phyloP scores from a whole-genome alignment of 129 eudicot species.

The Apium graveolens region DNA sequence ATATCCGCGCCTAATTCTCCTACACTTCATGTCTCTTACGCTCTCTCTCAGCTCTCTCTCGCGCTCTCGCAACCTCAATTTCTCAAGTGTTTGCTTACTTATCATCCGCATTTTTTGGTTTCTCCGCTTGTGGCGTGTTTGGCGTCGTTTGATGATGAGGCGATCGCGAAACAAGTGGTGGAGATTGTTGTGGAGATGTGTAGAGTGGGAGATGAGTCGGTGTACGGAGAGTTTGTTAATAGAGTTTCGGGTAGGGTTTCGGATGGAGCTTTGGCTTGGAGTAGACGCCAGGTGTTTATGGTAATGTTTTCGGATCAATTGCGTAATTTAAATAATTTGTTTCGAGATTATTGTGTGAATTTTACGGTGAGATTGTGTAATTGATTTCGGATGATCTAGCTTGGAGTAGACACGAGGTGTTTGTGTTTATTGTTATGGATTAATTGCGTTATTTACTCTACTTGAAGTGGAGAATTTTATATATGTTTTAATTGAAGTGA shows the following conservation, averaged over 20 bases:
- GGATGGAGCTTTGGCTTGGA: constrained; percentile 51
- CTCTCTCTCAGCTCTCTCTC: constrained; percentile 79
- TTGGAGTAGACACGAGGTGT: neutral
- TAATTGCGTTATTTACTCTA: neutral
- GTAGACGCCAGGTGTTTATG: constrained; percentile 66
- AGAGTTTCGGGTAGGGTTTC: constrained; percentile 52
- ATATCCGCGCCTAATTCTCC: constrained; percentile 66
- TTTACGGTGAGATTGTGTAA: too few species aligned
- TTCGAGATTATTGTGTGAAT: neutral
- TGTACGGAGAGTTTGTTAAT: constrained; percentile 53
- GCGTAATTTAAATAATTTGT: neutral
- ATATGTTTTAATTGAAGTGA: neutral
- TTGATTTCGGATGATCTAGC: too few species aligned
- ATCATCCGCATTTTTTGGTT: constrained; percentile 64
- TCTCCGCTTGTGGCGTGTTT: constrained; percentile 61
- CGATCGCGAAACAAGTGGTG: constrained; percentile 53
- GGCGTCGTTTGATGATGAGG: constrained; percentile 50
- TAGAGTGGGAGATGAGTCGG: constrained; percentile 25
- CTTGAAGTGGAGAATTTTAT: neutral
- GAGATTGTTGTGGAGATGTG: constrained; percentile 40
- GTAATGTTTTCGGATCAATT: constrained; percentile 16
- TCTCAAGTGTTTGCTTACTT: constrained; percentile 40
- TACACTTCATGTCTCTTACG: constrained; percentile 80
- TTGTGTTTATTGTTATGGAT: neutral
- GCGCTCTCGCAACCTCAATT: constrained; percentile 61